Base-by-base conservation (phyloP, 352 stramenopile genomes). In the Phytophthora boehmeriae region DNA sequence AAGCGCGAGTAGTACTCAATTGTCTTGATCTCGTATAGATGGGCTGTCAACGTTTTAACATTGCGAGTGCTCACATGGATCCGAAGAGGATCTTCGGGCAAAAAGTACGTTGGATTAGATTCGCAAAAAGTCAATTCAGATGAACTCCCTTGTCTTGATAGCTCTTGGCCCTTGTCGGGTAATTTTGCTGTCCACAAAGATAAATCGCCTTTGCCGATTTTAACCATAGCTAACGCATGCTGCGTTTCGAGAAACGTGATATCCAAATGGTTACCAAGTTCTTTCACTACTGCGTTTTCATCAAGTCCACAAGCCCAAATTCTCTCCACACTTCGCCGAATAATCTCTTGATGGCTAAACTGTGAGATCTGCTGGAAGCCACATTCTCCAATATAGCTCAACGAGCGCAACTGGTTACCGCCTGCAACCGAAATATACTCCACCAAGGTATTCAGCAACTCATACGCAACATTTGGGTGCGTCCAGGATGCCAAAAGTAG, bases 11-110 rank as follows among this genome's bases (percentile, higher is more conserved):
- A 87, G 34, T 85, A 81, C 59, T 90, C 80, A 10, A 73, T 59
- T 9, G 78, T 82, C 35, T 84, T 79, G 36, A 90, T 79, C 48
- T 88, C 68, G 47, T 86, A 90, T 10, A 90, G 44, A 46, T 90
- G 78, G 1, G 80, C 75, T 1, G 73, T 88, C 20, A 90, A 44
- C 2, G 54, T 66, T 34, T 84, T 76, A 6, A 86, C 68, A 51
- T 88, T 88, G 8, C 72, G 67, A 16, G 80, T 68, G 17, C 71
- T 64, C 2, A 88, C 56, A 19, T 71, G 64, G 50, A 89, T 32
- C 8, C 54, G 47, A 2, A 89, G 53, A 1, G 69, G 59, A 34
- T 86, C 80, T 17, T 76, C 68, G 0, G 66, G 71, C 2, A 50
- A 52, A 61, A 83, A 86, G 38, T 71, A 78, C 4, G 39, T 49